Base-by-base conservation (phyloP, 2,329 filamentous ascomycete species). In the Aspergillus ochraceus region DNA sequence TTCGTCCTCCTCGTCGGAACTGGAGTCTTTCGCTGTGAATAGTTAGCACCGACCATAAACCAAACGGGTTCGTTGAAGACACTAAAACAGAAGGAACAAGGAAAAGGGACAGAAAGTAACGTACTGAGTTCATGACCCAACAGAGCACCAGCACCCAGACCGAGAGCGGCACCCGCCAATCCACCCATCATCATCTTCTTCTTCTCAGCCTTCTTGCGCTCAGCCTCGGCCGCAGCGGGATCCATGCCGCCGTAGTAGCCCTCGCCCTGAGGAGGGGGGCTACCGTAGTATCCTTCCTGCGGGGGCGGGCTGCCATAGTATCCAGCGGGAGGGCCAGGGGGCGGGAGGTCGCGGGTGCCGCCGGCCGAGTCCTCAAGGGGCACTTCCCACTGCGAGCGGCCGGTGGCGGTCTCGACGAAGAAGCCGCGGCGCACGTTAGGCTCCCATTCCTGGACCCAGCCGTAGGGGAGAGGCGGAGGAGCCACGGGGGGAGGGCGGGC, bases 371-470 rank as follows among this genome's bases (percentile, higher is more conserved):
- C 69, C 9, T 65, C 68, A 17, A 63, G 65, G 54, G 87, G 86
- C 17, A 81, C 79, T 62, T 88, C 85, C 87, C 87, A 90, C 72
- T 89, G 86, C 0, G 85, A 83, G 59, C 81, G 82, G 20, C 86
- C 85, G 12, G 85, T 85, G 51, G 83, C 79, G 58, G 85, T 77
- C 71, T 90, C 86, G 58, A 86, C 80, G 68, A 88, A 90, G 76
- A 85, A 90, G 78, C 85, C 89, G 57, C 85, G 84, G 69, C 87
- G 84, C 60, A 81, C 77, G 59, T 79, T 80, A 59, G 84, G 81
- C 64, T 90, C 87, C 75, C 83, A 90, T 72, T 88, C 83, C 24
- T 86, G 79, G 29, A 79, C 76, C 87, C 88, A 90, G 65, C 87
- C 87, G 53, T 79, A 69, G 24, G 87, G 81, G 64, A 88, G 77